Evolutionary conservation across 495 filamentous ascomycete species (phyloP).

Genomic region (Parachaetomium inaequale): DNA sequence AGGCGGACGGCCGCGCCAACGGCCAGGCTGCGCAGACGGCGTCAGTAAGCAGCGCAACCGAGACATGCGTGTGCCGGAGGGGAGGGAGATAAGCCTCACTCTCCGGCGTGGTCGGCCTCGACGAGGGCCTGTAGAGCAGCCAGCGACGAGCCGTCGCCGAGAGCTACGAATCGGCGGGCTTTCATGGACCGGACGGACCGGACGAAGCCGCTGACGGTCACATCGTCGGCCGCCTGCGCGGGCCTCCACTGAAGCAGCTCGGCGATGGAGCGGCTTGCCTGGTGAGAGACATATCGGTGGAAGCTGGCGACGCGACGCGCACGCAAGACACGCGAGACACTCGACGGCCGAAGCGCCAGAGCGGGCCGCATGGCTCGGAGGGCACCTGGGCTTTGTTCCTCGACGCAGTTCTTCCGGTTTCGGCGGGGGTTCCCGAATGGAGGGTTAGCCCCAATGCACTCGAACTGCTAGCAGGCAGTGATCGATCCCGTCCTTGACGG

Average conservation of each 20-base stretch:
- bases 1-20: slow-evolving; percentile 77
- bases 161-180: slow-evolving; percentile 70
- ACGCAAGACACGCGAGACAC: slow-evolving; percentile 10
- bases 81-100: slow-evolving; percentile 41
- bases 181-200: slow-evolving; percentile 86
- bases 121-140: slow-evolving; percentile 79
- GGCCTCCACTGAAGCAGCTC: slow-evolving; percentile 35
- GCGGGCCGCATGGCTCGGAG: slow-evolving; percentile 22
- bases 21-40: slow-evolving; percentile 57
- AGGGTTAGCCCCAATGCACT: not conserved
- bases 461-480: too few relatives aligned
- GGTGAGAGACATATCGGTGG: slow-evolving; percentile 24
- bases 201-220: slow-evolving; percentile 70
- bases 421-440: not conserved
- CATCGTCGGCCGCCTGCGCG: slow-evolving; percentile 25
- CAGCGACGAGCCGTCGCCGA: slow-evolving; percentile 84
- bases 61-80: slow-evolving; percentile 23
- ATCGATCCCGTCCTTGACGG: too few relatives aligned
- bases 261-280: slow-evolving; percentile 26
- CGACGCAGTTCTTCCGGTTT: not conserved
- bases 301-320: slow-evolving; percentile 6
- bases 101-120: slow-evolving; percentile 67
- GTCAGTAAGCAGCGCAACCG: slow-evolving; percentile 26
- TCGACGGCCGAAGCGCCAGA: slow-evolving; percentile 16
- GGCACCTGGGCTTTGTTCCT: not conserved